These are phyloP conservation scores for Botrytis pseudocinerea DNA, from an alignment of 2,329 filamentous ascomycete species.

Conservation along the genomic window DNA sequence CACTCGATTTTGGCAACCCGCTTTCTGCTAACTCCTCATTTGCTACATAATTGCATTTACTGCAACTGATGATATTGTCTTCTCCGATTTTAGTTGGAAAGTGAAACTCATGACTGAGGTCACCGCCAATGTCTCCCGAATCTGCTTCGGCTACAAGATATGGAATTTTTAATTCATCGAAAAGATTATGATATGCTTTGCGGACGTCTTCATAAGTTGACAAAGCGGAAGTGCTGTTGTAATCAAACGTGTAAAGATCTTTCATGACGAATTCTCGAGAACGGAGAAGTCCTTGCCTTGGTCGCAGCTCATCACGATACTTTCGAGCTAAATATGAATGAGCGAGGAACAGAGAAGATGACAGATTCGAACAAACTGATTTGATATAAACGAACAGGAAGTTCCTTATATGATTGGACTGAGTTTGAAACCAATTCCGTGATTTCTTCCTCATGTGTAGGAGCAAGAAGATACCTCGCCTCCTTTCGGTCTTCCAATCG, in stretches of 20 bases:
- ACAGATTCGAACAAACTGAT: constrained; percentile 60
- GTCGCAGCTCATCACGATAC: constrained; percentile 89
- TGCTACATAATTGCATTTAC: constrained; percentile 70
- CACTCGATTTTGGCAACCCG: neutral
- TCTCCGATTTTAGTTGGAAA: constrained; percentile 78
- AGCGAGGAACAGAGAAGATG: neutral
- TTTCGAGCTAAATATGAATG: constrained; percentile 65
- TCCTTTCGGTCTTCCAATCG: constrained; percentile 77
- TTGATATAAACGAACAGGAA: constrained; percentile 88
- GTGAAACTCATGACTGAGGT: constrained; percentile 93
- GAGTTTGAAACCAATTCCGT: constrained; percentile 74
- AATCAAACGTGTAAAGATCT: constrained; percentile 94
- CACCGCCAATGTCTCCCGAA: constrained; percentile 94
- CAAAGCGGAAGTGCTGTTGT: constrained; percentile 65
- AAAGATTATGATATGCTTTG: constrained; percentile 71
- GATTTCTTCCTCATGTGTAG: constrained; percentile 97
- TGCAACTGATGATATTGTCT: constrained; percentile 78
- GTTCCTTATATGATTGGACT: constrained; percentile 78
- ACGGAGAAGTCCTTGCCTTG: constrained; percentile 82
- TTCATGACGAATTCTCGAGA: constrained; percentile 97
- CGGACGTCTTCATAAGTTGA: constrained; percentile 77
- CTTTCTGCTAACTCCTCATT: constrained; percentile 79
- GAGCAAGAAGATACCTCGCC: constrained; percentile 73
- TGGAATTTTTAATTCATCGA: constrained; percentile 79
- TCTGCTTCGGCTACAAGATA: constrained; percentile 85